Base-by-base conservation (phyloP, 768 basidiomycete species). In the Glaciozyma antarctica region DNA sequence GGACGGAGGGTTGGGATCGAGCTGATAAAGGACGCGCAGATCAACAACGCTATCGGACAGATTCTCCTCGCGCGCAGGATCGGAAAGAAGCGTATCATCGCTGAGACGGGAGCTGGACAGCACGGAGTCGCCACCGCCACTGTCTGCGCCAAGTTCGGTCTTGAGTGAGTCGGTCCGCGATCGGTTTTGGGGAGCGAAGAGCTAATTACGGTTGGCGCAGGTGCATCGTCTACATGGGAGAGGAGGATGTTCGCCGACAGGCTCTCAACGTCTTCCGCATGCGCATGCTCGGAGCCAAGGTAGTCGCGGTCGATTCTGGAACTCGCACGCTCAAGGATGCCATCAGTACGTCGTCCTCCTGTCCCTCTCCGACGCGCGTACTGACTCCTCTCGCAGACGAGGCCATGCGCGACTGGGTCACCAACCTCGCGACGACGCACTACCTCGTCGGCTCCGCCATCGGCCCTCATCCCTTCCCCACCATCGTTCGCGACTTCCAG, bases 51-150 rank as follows among this genome's bases (percentile, higher is more conserved):
- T 28, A 87, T 99, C 65, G 95, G 95, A 44, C 75, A 94, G 88
- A 93, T 98, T 67, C 81, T 99, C 22, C 84, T 99, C 32, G 95
- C 95, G n/a, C 83, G 83, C 54, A 84, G 95, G 53, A 79, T 98
- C 64, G 95, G 95, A 24, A 99, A 99, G 80, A 95, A 82, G 47
- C 84, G 93, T 61, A 98, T 99, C 74, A 98, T 98, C 70, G 95
- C 95, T 41, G 95, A 99, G 80, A 98, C 95, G 1, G 95, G 95
- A 67, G 95, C 95, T 1, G 95, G 95, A 21, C 95, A 98, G 76
- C 95, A 99, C 76, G 95, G 95, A 76, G 95, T 99, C 38, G 95
- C 95, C 26, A 98, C 95, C 55, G 95, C 95, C 2, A 99, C 95
- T 8, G 95, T 90, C 28, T 98, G 95, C 72, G 95, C 95, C 28